Conservation (phyloP, 208 protist species). For the Novymonas esmeraldas region DNA sequence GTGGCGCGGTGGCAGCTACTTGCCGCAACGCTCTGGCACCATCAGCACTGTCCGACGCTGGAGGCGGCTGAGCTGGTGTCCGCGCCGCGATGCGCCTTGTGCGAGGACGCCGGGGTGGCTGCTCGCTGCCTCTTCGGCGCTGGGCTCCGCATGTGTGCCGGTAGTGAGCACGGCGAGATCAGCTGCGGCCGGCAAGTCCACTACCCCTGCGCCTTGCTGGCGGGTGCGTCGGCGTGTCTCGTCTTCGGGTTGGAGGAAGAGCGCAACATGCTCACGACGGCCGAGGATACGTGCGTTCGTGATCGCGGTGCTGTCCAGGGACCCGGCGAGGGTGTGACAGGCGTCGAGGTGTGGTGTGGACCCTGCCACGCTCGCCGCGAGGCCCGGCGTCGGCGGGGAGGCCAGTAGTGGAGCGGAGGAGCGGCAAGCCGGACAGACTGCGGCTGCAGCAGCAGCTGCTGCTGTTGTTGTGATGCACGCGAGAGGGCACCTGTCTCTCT, state of each 20-base stretch:
- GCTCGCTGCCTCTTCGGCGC: conserved; percentile 3
- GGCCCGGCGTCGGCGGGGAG: conserved; percentile 2
- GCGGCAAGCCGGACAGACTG: too few species aligned
- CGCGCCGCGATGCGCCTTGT: conserved; percentile 13
- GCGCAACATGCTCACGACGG: conserved; percentile 7
- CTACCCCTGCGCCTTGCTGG: conserved; percentile 75
- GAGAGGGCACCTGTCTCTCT: too few species aligned
- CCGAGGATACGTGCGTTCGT: neutral
- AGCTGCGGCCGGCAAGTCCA: conserved; percentile 53
- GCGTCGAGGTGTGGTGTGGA: conserved; percentile 66
- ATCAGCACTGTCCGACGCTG: neutral
- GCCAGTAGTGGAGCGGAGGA: too few species aligned
- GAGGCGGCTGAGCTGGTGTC: neutral
- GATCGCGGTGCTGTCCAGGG: conserved; percentile 1
- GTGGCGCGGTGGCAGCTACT: conserved; percentile 34
- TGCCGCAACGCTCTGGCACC: conserved; percentile 16
- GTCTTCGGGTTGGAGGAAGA: conserved; percentile 52
- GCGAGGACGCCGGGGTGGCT: neutral
- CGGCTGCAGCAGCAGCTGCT: too few species aligned
- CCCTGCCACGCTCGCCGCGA: conserved; percentile 32
- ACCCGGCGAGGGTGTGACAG: neutral
- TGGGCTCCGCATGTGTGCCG: conserved; percentile 19
- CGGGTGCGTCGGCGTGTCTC: conserved; percentile 54
- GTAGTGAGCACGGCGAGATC: conserved; percentile 6
- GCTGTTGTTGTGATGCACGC: too few species aligned